Evolutionary conservation across 345 rosid species (phyloP), one percentile per base, ranked within the genome.

Genomic region (Citropsis articulata): DNA sequence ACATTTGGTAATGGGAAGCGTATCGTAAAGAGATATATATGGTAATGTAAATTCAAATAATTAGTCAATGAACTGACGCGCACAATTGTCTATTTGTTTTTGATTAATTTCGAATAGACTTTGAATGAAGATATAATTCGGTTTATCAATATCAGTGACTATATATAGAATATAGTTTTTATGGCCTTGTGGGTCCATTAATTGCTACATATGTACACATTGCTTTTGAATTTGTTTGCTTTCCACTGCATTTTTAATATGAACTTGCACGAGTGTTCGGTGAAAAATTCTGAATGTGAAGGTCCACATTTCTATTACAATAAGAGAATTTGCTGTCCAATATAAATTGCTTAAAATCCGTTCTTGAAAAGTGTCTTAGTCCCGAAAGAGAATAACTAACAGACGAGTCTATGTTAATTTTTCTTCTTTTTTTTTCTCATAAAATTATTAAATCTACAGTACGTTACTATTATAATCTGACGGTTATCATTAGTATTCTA

Each of bases 391-490:
- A 45, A 12, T 45, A 45, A 42, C 16, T 0, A 3, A 42, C 1
- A 0, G 1, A 2, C 2, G 9, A 42, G 10, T 10, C 0, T 9
- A 9, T 8, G 42, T 38, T 9, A 38, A 35, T 9, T 40, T 10
- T 40, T 40, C 10, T 9, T 7, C n/a, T 38, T 38, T 36, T 7
- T 7, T 9, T 7, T 36, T 2, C 4, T 10, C 13, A 2, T 40
- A 40, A 40, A 40, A 42, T 13, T 42, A 10, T 42, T 8, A 38
- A 38, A 38, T 8, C 0, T 0, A 1, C 3, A 9, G 0, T n/a
- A n/a, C n/a, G n/a, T 38, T 38, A 1, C 0, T 0, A 38, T 0
- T 38, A 38, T 38, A 0, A 2, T 38, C 2, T 38, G 0, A 38
- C 42, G 9, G 7, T 38, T 2, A 8, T 9, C 42, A 9, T 38